Conservation (phyloP, 2,329 filamentous ascomycete species). For the Coniochaeta ligniaria region DNA sequence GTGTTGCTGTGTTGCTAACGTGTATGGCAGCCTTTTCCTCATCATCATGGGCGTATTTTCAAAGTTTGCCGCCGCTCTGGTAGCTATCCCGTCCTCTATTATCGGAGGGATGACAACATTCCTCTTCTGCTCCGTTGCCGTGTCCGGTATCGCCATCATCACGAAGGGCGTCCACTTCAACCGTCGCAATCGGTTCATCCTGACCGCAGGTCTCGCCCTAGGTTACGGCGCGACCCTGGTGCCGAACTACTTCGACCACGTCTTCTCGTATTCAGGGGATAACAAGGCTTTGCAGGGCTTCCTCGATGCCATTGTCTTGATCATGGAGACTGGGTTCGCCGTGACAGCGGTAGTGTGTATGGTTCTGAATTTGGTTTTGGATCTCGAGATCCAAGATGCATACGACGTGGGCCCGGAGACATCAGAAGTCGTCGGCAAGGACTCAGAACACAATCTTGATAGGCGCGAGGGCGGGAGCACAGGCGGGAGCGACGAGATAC, state of each 20-base stretch:
- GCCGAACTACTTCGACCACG: constrained; percentile 58
- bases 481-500: background rate
- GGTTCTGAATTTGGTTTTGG: constrained; percentile 64
- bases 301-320: constrained; percentile 63
- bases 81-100: constrained; percentile 63
- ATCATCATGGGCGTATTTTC: constrained; percentile 75
- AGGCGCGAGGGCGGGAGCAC: background rate
- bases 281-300: constrained; percentile 66
- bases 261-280: constrained; percentile 65
- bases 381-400: constrained; percentile 47
- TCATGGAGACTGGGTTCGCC: constrained; percentile 70
- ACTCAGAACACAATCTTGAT: background rate
- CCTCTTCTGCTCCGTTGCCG: constrained; percentile 68
- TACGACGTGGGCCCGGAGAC: background rate
- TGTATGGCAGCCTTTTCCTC: constrained; percentile 52
- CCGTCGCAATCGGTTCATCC: constrained; percentile 74
- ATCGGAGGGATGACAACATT: constrained; percentile 74
- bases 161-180: constrained; percentile 62
- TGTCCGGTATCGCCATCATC: constrained; percentile 73
- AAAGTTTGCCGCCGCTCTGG: constrained; percentile 74
- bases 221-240: constrained; percentile 66
- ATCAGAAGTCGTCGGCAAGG: background rate
- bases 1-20: background rate
- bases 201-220: constrained; percentile 66
- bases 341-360: constrained; percentile 68